Conservation (phyloP, 1,284 basidiomycete species). For the Somion occarium region DNA sequence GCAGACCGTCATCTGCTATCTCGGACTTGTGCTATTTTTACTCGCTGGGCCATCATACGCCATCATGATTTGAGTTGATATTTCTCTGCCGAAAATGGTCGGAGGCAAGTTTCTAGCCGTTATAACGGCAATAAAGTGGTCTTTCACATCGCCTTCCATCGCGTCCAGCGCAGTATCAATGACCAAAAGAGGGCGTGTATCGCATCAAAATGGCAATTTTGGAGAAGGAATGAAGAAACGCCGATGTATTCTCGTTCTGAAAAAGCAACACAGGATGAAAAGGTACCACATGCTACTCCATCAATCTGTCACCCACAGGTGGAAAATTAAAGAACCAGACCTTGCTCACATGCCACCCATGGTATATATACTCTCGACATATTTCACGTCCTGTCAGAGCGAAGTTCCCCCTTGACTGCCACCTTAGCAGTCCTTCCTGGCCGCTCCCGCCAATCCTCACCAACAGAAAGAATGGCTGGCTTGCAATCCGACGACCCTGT, state of each 20-base stretch:
- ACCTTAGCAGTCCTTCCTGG: slow-evolving; percentile 4
- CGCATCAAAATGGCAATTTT: not conserved
- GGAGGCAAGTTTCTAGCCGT: too few species aligned
- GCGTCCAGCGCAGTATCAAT: too few species aligned
- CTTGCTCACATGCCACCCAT: not conserved
- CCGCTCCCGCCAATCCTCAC: slow-evolving; percentile 6
- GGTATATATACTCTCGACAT: not conserved
- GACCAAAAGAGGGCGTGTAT: not conserved
- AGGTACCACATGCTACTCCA: slow-evolving; percentile 9
- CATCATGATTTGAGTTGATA: too few species aligned
- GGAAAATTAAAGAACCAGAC: not conserved
- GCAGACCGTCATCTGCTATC: too few species aligned
- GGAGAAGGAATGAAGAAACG: too few species aligned
- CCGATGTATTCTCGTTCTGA: too few species aligned
- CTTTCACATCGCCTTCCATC: too few species aligned
- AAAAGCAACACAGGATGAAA: too few species aligned
- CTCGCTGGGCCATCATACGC: too few species aligned
- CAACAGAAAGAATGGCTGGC: slow-evolving; percentile 21
- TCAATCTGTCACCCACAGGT: slow-evolving; percentile 2
- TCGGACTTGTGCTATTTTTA: too few species aligned
- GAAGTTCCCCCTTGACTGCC: slow-evolving; percentile 1
- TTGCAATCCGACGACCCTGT: slow-evolving; percentile 27
- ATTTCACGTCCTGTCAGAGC: not conserved
- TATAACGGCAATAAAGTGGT: too few species aligned
- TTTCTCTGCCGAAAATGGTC: too few species aligned